These are phyloP conservation scores for Skeletonema grethae DNA, from an alignment of 108 stramenopile species.

Conservation along the genomic window DNA sequence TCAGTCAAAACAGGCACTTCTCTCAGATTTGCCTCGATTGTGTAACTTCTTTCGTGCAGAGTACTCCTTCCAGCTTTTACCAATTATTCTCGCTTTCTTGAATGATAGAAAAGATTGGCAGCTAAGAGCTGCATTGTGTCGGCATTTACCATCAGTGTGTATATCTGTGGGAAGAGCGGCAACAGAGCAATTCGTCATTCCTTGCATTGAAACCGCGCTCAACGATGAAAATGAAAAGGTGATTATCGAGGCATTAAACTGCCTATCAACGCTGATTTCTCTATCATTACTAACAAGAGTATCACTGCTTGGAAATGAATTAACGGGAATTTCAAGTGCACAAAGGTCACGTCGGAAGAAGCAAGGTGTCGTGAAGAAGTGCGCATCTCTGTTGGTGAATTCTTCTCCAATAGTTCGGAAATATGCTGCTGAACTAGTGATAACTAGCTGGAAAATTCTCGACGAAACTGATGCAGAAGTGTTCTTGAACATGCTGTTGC, in stretches of 20 bases:
- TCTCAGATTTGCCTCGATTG: constrained; percentile 78
- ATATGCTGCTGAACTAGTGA: constrained; percentile 50
- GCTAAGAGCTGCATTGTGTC: constrained; percentile 88
- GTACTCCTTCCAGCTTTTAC: constrained; percentile 86
- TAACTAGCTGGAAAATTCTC: constrained; percentile 52
- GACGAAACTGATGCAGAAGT: constrained; percentile 73
- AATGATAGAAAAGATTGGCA: constrained; percentile 95
- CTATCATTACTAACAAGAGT: constrained; percentile 66
- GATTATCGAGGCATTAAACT: constrained; percentile 69
- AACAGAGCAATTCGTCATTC: constrained; percentile 94
- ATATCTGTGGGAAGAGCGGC: constrained; percentile 88
- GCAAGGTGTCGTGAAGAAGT: constrained; percentile 68
- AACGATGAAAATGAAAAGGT: constrained; percentile 90
- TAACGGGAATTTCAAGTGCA: constrained; percentile 13
- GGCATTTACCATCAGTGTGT: constrained; percentile 86
- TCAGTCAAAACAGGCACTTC: constrained; percentile 80
- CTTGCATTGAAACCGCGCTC: constrained; percentile 93
- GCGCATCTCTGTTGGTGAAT: constrained; percentile 74
- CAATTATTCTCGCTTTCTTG: constrained; percentile 91
- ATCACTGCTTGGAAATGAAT: constrained; percentile 54
- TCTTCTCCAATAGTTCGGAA: constrained; percentile 61
- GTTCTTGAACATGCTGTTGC: constrained; percentile 61
- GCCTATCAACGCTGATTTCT: constrained; percentile 64
- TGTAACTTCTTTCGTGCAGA: constrained; percentile 95
- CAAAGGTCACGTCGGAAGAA: constrained; percentile 29